Evolutionary conservation across 2,329 filamentous ascomycete genomes (phyloP), one percentile per base, ranked within the genome.

Genomic region (Mycosphaerella arachidis): DNA sequence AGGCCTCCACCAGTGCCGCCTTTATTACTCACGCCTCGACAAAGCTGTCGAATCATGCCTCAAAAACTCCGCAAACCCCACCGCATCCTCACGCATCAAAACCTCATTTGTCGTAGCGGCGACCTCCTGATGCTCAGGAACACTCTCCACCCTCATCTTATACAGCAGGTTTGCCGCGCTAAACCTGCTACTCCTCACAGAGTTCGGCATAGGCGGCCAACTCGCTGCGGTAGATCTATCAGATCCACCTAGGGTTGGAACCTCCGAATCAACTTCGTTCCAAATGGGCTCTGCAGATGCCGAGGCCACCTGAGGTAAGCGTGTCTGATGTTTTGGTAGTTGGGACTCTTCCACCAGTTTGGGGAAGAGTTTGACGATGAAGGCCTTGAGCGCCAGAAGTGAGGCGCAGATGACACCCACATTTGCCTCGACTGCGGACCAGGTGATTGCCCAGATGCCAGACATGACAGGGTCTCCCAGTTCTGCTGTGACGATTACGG

Each of bases 391-490:
- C 2, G 77, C 75, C 0, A 78, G 67, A 18, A 79, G 61, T 1
- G 74, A 79, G 10, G 77, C 76, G 64, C 76, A 79, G 4, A 76
- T 73, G 63, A 79, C 77, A 27, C 76, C 75, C 1, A 77, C 70
- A 53, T 79, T 79, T 53, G 75, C 70, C 67, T 80, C 77, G 45
- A 75, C 68, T 1, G 71, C 71, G 2, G 74, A 76, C 72, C 76
- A 79, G 10, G 75, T 71, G 5, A 77, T 63, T 6, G 75, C 72
- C 63, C 74, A 73, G 9, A 74, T 72, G n/a, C 76, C 75, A 1
- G 75, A 73, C 35, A 69, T 59, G 40, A 71, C 60, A 16, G 58
- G 67, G 33, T 69, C 60, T 12, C 68, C 69, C 27, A 58, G 45
- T 20, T 56, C 53, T 1, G 68, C 61, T 6, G 62, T 48, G 8